phyloP scores from a whole-genome alignment of 306 rosid genomes.

The Neltuma alba region DNA sequence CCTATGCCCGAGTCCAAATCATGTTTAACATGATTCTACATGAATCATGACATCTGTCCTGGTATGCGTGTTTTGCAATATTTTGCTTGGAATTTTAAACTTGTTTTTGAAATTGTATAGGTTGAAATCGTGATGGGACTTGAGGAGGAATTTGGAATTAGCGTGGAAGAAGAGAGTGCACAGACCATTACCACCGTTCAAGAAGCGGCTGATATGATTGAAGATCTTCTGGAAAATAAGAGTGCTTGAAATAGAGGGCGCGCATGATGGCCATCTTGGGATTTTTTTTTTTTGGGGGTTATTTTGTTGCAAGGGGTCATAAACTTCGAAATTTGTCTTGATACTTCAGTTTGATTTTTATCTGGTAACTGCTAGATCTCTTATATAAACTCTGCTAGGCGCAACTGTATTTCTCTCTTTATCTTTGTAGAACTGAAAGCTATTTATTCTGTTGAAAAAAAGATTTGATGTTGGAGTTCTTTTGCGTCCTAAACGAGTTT shows the following conservation, averaged over 20 bases:
- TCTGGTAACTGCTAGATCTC: constrained; percentile 35
- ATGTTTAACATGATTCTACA: background rate
- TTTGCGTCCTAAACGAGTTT: background rate
- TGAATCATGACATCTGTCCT: background rate
- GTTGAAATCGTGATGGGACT: constrained; percentile 99
- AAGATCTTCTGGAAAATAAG: constrained; percentile 59
- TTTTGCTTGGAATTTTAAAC: constrained; percentile 7
- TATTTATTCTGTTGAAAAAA: background rate
- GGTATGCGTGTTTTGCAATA: background rate
- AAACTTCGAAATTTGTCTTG: background rate
- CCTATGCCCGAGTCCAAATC: background rate
- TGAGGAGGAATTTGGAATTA: constrained; percentile 83
- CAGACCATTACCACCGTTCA: constrained; percentile 89
- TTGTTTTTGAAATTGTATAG: constrained; percentile 40
- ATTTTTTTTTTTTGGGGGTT: background rate
- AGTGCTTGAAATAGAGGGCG: constrained; percentile 41
- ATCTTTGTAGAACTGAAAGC: constrained; percentile 23
- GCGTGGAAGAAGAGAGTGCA: constrained; percentile 85
- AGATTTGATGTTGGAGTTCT: constrained; percentile 2
- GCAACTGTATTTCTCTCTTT: constrained; percentile 26
- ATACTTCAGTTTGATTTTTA: constrained; percentile 30
- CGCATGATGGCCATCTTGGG: constrained; percentile 8
- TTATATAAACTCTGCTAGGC: constrained; percentile 18
- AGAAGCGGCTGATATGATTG: constrained; percentile 95
- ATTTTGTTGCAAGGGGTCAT: constrained; percentile 18